Conservation (phyloP, 1,284 basidiomycete species). For the Xanthoconium separans region DNA sequence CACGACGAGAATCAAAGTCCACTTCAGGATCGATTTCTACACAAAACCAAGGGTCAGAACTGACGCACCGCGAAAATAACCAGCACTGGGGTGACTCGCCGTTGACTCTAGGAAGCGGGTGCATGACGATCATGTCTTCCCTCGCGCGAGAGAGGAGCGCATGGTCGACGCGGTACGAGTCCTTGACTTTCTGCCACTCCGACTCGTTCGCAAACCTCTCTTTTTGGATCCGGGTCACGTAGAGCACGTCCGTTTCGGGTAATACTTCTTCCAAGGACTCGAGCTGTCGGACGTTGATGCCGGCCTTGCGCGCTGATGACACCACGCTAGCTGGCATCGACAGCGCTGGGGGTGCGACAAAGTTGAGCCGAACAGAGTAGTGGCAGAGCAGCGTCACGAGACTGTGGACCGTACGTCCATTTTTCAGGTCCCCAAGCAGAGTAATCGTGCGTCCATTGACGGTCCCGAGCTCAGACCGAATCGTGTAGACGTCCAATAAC, state of each 20-base stretch:
- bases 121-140: slow-evolving; percentile 98
- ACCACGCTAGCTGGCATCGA: slow-evolving; percentile 91
- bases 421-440: slow-evolving; percentile 94
- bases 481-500: slow-evolving; percentile 93
- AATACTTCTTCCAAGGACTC: slow-evolving; percentile 90
- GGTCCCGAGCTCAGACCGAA: slow-evolving; percentile 96
- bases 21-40: slow-evolving; percentile 97
- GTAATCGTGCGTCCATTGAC: slow-evolving; percentile 97
- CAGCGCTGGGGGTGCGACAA: slow-evolving; percentile 90
- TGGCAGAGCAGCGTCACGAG: slow-evolving; percentile 91
- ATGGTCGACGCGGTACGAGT: slow-evolving; percentile 93
- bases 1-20: slow-evolving; percentile 92
- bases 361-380: slow-evolving; percentile 95
- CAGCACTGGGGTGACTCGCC: slow-evolving; percentile 46
- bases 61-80: not conserved
- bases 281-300: slow-evolving; percentile 78
- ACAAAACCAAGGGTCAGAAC: slow-evolving; percentile 4
- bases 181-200: slow-evolving; percentile 92
- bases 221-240: slow-evolving; percentile 95
- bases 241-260: slow-evolving; percentile 93
- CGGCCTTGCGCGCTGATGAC: slow-evolving; percentile 78
- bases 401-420: slow-evolving; percentile 96
- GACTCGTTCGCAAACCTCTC: slow-evolving; percentile 85
- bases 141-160: slow-evolving; percentile 90
- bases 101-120: slow-evolving; percentile 92